Evolutionary conservation across 1,139 yeast genomes (phyloP), one percentile per base, ranked within the genome.

Genomic region (Yamadazyma diddensiae): DNA sequence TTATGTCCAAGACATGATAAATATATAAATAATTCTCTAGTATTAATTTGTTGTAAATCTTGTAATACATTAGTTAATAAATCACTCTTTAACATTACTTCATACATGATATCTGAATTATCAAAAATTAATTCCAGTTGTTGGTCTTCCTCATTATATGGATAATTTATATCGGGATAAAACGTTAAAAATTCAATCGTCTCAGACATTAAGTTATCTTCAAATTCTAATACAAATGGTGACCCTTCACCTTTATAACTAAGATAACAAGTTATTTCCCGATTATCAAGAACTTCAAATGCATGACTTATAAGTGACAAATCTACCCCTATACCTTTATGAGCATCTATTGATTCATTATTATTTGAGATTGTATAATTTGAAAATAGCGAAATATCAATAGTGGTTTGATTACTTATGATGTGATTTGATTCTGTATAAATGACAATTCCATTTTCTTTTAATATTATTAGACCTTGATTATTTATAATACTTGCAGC

Each of bases 221-320:
- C 88, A 54, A 85, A 84, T 16, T 79, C 81, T 15, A 86, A 55
- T 1, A 77, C 65, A 36, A 87, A 73, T 0, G 94, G 90, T 5
- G 66, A 50, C 0, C 94, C 94, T 10, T 66, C 66, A 0, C 86
- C 77, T 21, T 52, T 52, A 43, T 67, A 68, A n/a, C 55, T 55
- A n/a, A 68, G 39, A 38, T 57, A 65, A 45, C 73, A 67, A 6
- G 55, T 50, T 10, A 57, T 52, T 17, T 46, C 41, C 11, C 43
- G 35, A 1, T 29, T 26, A 3, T 29, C 28, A 10, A 39, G 23
- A 5, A 35, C 38, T 14, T 43, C 52, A 26, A 45, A 42, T 4
- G 50, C 48, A 33, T 66, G 69, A 29, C 57, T 51, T 6, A 69
- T 49, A 13, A 65, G 46, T 31, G 50, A 45, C 8, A 66, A 47